Conservation (phyloP, 2,329 filamentous ascomycete genomes). For the Penicillium sp. region DNA sequence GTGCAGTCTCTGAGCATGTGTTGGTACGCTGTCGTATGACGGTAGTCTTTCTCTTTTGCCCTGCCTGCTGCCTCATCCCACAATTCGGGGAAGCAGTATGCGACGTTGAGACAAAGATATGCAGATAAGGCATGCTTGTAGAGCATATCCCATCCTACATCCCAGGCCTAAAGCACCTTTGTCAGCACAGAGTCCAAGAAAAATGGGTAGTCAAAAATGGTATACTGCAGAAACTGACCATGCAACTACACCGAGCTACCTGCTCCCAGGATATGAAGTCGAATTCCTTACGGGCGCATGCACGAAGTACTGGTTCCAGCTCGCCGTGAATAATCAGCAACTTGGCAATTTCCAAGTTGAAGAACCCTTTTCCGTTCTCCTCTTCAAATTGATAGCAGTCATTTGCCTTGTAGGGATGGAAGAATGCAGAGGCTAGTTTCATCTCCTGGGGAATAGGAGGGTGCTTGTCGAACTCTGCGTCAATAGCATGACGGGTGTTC, state of each 20-base stretch:
- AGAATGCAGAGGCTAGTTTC: not conserved
- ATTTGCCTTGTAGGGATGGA: not conserved
- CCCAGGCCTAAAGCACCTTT: not conserved
- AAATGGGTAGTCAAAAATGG: not conserved
- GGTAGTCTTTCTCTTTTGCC: conserved; percentile 6
- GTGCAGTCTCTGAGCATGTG: not conserved
- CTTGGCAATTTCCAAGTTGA: conserved; percentile 9
- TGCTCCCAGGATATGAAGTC: not conserved
- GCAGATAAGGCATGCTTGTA: not conserved
- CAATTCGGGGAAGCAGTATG: conserved; percentile 4
- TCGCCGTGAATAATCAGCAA: conserved; percentile 5
- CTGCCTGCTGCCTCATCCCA: conserved; percentile 4
- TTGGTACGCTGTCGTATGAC: conserved; percentile 6
- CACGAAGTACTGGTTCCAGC: conserved; percentile 4
- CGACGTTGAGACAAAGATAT: conserved; percentile 7
- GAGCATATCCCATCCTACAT: conserved; percentile 3
- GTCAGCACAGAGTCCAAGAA: not conserved
- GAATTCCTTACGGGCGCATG: not conserved
- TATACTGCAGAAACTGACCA: not conserved
- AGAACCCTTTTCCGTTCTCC: conserved; percentile 1
- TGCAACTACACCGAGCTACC: not conserved
- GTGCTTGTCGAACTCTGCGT: not conserved
- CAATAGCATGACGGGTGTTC: not conserved
- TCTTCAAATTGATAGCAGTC: not conserved
- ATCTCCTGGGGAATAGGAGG: not conserved